These are phyloP conservation scores for Pulveroboletus sp. DNA, from an alignment of 768 basidiomycete species.

Conservation along the genomic window DNA sequence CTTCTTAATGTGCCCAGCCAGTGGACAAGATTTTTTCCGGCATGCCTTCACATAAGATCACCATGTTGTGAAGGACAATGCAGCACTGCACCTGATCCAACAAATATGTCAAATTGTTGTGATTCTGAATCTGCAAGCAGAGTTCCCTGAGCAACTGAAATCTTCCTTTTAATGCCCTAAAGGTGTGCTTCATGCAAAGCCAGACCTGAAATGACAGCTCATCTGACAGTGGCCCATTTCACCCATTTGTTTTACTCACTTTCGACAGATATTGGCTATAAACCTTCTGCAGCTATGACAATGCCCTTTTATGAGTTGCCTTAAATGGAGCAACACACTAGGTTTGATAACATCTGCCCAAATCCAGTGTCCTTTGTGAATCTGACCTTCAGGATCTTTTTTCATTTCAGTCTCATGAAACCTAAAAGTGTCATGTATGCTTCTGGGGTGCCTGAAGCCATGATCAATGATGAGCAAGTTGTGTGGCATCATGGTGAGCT, in stretches of 20 bases:
- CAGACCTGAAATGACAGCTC: conserved; percentile 2
- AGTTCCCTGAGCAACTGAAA: conserved; percentile 9
- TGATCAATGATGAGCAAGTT: too few relatives aligned
- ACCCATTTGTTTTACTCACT: too few relatives aligned
- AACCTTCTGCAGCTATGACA: not conserved
- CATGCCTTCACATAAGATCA: not conserved
- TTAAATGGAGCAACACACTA: conserved; percentile 10
- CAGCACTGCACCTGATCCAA: conserved; percentile 6
- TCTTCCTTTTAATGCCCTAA: not conserved
- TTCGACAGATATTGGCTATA: conserved; percentile 9
- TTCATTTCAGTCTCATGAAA: too few relatives aligned
- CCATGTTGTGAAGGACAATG: not conserved
- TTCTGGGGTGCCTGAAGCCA: too few relatives aligned
- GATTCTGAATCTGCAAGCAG: not conserved
- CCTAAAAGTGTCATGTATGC: too few relatives aligned
- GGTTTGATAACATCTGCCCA: conserved; percentile 4
- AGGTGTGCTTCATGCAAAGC: conserved; percentile 2
- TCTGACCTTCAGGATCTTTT: too few relatives aligned
- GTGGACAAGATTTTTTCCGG: not conserved
- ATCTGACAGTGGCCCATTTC: too few relatives aligned
- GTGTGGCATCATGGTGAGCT: too few relatives aligned
- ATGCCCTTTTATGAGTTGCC: accelerated
- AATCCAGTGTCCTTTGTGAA: too few relatives aligned
- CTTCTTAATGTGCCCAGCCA: not conserved
- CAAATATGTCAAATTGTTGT: not conserved